Evolutionary conservation across 176 grass and related monocot genomes (phyloP).

Genomic region (Metroxylon sagu): DNA sequence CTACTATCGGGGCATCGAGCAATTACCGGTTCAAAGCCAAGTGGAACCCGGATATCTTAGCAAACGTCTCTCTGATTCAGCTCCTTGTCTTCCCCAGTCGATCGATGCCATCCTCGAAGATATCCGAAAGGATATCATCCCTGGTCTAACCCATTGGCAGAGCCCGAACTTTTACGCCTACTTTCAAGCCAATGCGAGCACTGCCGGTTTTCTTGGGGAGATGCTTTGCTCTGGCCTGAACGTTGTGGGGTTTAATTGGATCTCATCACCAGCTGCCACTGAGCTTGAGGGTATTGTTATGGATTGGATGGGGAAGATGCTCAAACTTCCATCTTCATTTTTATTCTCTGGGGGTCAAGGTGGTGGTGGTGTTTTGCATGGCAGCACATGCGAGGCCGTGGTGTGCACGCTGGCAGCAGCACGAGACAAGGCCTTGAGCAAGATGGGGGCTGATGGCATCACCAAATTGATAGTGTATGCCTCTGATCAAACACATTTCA

Average conservation of each 20-base stretch:
- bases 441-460: conserved; percentile 22
- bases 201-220: conserved; percentile 33
- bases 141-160: conserved; percentile 54
- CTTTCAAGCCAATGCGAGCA: conserved; percentile 42
- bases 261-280: conserved; percentile 43
- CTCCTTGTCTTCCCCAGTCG: conserved; percentile 23
- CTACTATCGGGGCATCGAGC: conserved; percentile 34
- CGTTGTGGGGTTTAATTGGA: conserved; percentile 43
- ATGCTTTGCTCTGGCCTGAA: conserved; percentile 39
- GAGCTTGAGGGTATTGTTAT: conserved; percentile 52
- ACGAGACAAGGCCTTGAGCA: conserved; percentile 28
- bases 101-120: conserved; percentile 25
- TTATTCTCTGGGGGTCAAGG: conserved; percentile 28
- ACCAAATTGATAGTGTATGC: conserved; percentile 42
- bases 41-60: conserved; percentile 32
- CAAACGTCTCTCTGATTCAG: conserved; percentile 9
- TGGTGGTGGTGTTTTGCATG: conserved; percentile 44
- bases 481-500: conserved; percentile 65
- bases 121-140: conserved; percentile 27
- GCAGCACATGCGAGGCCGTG: conserved; percentile 52
- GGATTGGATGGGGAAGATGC: conserved; percentile 48
- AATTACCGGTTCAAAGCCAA: conserved; percentile 33
- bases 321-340: conserved; percentile 20
- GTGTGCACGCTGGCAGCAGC: conserved; percentile 42
- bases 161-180: conserved; percentile 51